Conservation (phyloP, 306 rosid genomes). For the Cajanus cajan region DNA sequence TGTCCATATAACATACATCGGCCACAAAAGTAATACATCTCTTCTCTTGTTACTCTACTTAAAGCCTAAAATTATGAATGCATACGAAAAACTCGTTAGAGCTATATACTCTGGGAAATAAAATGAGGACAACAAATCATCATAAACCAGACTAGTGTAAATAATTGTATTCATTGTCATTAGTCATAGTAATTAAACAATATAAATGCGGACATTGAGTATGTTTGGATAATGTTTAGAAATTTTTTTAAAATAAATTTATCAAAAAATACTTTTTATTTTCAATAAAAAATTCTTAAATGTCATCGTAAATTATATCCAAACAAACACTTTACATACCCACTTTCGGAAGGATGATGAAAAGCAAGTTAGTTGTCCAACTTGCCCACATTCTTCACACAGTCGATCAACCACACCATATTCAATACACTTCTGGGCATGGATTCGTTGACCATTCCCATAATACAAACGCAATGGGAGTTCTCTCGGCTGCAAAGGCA, state of each 20-base stretch:
- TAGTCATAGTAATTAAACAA: neutral
- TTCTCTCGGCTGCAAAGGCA: neutral
- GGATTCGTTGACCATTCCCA: conserved; percentile 22
- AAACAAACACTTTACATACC: conserved; percentile 22
- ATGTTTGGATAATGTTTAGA: too few relatives aligned
- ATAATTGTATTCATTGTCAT: neutral
- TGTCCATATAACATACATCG: too few relatives aligned
- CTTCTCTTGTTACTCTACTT: conserved; percentile 6
- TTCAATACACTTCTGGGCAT: neutral
- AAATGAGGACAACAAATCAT: neutral
- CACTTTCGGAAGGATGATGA: conserved; percentile 12
- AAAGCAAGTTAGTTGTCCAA: conserved; percentile 22
- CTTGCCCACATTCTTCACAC: conserved; percentile 2
- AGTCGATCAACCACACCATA: neutral
- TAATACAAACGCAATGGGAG: conserved; percentile 20
- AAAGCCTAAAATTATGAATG: conserved; percentile 14
- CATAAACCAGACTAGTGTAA: neutral
- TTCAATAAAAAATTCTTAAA: too few relatives aligned
- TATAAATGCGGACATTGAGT: too few relatives aligned
- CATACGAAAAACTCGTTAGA: neutral
- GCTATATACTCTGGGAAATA: neutral
- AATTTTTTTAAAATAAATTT: too few relatives aligned
- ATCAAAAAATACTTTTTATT: too few relatives aligned
- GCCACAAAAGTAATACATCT: too few relatives aligned
- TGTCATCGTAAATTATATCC: too few relatives aligned